Conservation (phyloP, 306 rosid species). For the Betula pendula region DNA sequence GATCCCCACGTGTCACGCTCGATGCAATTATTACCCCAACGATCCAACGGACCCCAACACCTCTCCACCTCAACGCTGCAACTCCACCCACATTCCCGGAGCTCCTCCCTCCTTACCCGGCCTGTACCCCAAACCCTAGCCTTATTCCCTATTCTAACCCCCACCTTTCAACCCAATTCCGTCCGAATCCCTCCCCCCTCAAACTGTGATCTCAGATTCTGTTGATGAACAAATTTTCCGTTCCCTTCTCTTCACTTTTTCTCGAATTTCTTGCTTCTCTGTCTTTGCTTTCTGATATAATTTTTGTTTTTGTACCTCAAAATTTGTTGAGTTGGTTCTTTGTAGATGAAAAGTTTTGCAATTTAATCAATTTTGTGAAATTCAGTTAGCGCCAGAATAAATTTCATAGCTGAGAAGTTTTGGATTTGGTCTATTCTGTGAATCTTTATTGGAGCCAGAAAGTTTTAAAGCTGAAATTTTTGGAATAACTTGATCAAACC, state of each 20-base stretch:
- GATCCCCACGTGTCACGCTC: slow-evolving; percentile 38
- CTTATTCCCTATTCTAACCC: slow-evolving; percentile 17
- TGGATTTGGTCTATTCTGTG: slow-evolving; percentile 1
- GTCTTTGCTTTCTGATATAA: neutral
- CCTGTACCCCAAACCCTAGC: neutral
- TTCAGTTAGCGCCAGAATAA: neutral
- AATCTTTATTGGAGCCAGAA: neutral
- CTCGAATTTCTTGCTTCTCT: neutral
- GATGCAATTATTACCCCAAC: slow-evolving; percentile 42
- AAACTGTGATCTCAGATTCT: neutral
- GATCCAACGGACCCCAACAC: slow-evolving; percentile 53
- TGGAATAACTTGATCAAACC: neutral
- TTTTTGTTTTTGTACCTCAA: neutral
- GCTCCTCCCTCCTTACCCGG: slow-evolving; percentile 19
- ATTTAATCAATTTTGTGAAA: neutral
- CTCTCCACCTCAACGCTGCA: slow-evolving; percentile 14
- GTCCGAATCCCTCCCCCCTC: neutral
- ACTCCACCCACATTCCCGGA: slow-evolving; percentile 22
- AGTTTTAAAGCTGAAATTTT: neutral
- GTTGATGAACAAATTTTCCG: neutral
- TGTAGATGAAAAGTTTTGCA: neutral
- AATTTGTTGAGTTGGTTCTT: neutral
- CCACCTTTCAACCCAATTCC: neutral
- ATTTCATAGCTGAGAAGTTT: slow-evolving; percentile 1
- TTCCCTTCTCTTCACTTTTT: neutral